Evolutionary conservation across 2,329 filamentous ascomycete genomes (phyloP), one percentile per base, ranked within the genome.

Genomic region (Ophiostoma piceae): DNA sequence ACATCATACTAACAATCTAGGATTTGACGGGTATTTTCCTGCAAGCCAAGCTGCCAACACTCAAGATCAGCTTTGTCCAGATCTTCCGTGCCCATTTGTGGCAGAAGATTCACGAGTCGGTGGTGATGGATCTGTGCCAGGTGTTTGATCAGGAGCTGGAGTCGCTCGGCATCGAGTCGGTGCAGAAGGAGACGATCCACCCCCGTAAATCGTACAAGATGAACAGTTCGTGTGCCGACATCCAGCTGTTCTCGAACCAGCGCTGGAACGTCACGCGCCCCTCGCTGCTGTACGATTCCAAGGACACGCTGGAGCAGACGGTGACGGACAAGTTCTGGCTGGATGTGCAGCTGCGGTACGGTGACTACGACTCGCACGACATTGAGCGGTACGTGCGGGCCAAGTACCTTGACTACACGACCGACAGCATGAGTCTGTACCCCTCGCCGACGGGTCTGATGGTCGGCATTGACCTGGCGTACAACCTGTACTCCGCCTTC

Each of bases 201-300:
- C 95, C 95, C 68, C 88, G 95, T 87, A 99, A 99, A 82, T 97
- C 93, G 4, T 99, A 99, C 87, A 99, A 99, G 87, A 99, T 99
- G 95, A 99, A 99, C 84, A 97, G 94, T 76, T 98, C 94, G 71
- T 98, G 95, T 76, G 95, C 96, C 4, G 95, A 99, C 79, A 97
- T 99, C 73, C 85, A 98, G 69, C 86, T 99, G 11, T 99, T 99
- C 77, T 94, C 95, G 51, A 96, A 91, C 73, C 95, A 98, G 82
- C 99, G 98, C 79, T 99, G 96, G 96, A 98, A 96, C 73, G 94
- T 99, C 68, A 97, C 94, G 0, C 86, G 92, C 2, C 96, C 95
- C 1, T 98, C 94, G 2, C 87, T 97, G 75, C 83, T 99, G 3
- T 97, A 96, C 77, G 95, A 99, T 75, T 97, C 92, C 68, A 98